Percentiles rank a stretch among this genome's conserved stretches.
These are phyloP conservation scores for Fusarium domesticum DNA, from an alignment of 2,329 filamentous ascomycete genomes.

Conservation along the genomic window DNA sequence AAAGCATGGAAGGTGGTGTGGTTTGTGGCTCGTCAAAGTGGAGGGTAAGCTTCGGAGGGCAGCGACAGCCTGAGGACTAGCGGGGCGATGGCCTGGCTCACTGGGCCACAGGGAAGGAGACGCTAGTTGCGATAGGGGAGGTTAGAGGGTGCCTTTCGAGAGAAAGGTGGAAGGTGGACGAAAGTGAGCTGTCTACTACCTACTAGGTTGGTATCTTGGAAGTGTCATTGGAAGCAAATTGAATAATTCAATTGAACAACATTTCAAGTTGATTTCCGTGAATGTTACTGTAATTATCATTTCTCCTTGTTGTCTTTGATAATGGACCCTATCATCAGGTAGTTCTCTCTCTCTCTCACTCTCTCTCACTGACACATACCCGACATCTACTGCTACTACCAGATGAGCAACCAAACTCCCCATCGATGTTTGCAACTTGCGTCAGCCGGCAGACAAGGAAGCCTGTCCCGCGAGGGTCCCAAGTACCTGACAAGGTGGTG, in stretches of 20 bases:
- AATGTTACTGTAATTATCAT: no score
- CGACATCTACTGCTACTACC: neutral
- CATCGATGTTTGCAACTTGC: no score
- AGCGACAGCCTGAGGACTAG: conserved; percentile 10
- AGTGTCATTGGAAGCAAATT: no score
- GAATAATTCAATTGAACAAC: no score
- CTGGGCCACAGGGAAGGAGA: conserved; percentile 5
- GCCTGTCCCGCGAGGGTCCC: conserved; percentile 7
- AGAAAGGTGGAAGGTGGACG: neutral
- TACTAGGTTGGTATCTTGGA: no score
- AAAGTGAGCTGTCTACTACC: neutral
- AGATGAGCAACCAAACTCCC: neutral
- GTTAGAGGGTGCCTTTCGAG: no score
- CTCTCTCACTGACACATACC: no score
- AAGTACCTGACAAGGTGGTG: conserved; percentile 10
- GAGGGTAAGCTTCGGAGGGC: conserved; percentile 18
- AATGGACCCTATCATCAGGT: no score
- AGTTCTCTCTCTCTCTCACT: no score
- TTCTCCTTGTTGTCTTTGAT: no score
- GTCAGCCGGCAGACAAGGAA: conserved; percentile 1
- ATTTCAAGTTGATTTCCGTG: no score
- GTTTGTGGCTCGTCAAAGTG: conserved; percentile 17
- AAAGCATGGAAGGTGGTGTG: conserved; percentile 10
- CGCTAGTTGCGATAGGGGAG: neutral
- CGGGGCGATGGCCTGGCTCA: conserved; percentile 6